Evolutionary conservation across 768 basidiomycete species (phyloP).

Genomic region (Leucosporidium creatinivorum): DNA sequence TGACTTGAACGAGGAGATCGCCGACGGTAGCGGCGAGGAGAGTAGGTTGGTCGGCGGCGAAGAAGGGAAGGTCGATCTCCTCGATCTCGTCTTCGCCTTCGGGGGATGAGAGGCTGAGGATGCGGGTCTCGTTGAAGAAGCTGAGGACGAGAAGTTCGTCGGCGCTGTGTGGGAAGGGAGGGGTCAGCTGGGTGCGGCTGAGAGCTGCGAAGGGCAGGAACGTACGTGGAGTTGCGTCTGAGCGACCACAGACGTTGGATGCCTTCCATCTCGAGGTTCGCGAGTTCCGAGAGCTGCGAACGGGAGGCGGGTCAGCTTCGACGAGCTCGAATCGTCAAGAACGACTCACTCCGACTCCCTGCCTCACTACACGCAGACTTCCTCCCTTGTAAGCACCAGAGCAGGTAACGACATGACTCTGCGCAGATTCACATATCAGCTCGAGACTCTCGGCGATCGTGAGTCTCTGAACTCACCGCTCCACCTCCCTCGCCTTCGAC

Average conservation of each 20-base stretch:
- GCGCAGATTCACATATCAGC: not conserved
- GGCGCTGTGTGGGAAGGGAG: not conserved
- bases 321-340: no score
- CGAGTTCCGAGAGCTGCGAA: slow-evolving; percentile 48
- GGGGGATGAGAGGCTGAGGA: slow-evolving; percentile 11
- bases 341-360: slow-evolving; percentile 62
- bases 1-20: slow-evolving; percentile 65
- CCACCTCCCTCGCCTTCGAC: slow-evolving; percentile 60
- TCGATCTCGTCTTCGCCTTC: slow-evolving; percentile 38
- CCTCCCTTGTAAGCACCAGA: slow-evolving; percentile 74
- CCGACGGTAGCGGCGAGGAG: slow-evolving; percentile 58
- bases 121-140: slow-evolving; percentile 27
- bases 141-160: slow-evolving; percentile 27
- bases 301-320: no score
- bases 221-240: not conserved
- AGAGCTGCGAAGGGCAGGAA: not conserved
- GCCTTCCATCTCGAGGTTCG: slow-evolving; percentile 51
- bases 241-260: slow-evolving; percentile 55
- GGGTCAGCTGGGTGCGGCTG: no score
- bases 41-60: slow-evolving; percentile 53
- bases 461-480: slow-evolving; percentile 32
- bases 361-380: slow-evolving; percentile 66
- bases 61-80: slow-evolving; percentile 45
- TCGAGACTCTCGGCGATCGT: not conserved
- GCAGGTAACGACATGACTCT: slow-evolving; percentile 78